Percentiles rank a stretch among this genome's conserved stretches.
These are phyloP conservation scores for Boletus sp. DNA, from an alignment of 768 basidiomycete species.

Conservation along the genomic window DNA sequence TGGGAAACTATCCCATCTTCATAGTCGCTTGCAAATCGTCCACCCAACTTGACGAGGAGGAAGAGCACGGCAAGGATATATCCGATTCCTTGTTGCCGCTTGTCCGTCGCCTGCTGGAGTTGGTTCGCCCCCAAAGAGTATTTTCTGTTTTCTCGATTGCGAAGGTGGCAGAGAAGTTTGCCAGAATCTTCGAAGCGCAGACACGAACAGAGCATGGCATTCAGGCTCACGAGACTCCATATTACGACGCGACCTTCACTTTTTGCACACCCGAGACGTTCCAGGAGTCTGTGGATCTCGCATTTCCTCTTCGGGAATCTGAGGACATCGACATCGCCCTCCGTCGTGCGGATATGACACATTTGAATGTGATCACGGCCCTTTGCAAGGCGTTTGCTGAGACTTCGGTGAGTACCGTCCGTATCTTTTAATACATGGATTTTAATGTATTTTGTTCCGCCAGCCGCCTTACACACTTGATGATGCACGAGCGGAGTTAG, in stretches of 20 bases:
- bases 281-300: neutral
- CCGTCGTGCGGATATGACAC: slow-evolving; percentile 33
- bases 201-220: neutral
- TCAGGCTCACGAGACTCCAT: slow-evolving; percentile 40
- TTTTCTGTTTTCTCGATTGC: slow-evolving; percentile 64
- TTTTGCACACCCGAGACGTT: slow-evolving; percentile 51
- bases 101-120: slow-evolving; percentile 11
- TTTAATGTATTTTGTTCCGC: neutral
- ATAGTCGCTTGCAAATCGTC: slow-evolving; percentile 16
- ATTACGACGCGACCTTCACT: slow-evolving; percentile 62
- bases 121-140: slow-evolving; percentile 10
- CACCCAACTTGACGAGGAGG: slow-evolving; percentile 11
- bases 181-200: slow-evolving; percentile 43
- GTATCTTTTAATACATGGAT: neutral
- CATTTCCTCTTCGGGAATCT: neutral
- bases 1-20: slow-evolving; percentile 62
- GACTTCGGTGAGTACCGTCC: slow-evolving; percentile 48
- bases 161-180: slow-evolving; percentile 45
- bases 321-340: slow-evolving; percentile 27
- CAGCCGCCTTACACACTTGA: slow-evolving; percentile 59
- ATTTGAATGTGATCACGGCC: slow-evolving; percentile 36
- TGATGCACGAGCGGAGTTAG: slow-evolving; percentile 39
- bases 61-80: slow-evolving; percentile 1
- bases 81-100: slow-evolving; percentile 8
- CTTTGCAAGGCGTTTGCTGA: slow-evolving; percentile 57